Evolutionary conservation across 208 protist species (phyloP).

Genomic region (Porcisia deanei): DNA sequence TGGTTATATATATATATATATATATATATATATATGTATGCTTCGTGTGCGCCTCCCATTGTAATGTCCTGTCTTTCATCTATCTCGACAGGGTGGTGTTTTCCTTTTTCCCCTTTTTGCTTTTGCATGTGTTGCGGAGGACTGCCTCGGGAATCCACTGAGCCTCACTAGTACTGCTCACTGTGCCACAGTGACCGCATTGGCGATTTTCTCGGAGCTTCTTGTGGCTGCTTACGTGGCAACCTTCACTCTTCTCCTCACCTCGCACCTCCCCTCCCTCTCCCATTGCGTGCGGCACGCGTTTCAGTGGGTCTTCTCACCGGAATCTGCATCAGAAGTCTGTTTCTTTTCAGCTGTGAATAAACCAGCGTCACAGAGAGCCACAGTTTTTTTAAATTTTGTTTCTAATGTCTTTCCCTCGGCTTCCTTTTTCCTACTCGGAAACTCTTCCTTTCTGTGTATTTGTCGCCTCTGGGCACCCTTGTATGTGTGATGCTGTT

Average conservation of each 20-base stretch:
- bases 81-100: neutral
- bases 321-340: too few relatives aligned
- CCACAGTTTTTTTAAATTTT: too few relatives aligned
- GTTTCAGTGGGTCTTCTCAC: neutral
- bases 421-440: too few relatives aligned
- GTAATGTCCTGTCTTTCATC: neutral
- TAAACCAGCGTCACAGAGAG: neutral
- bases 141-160: neutral
- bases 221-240: neutral
- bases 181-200: neutral
- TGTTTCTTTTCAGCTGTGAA: too few relatives aligned
- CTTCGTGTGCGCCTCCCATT: neutral
- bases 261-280: too few relatives aligned
- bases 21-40: neutral
- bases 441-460: too few relatives aligned
- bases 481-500: too few relatives aligned
- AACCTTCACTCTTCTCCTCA: too few relatives aligned
- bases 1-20: too few relatives aligned
- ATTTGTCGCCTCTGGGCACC: too few relatives aligned
- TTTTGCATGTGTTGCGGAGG: slow-evolving; percentile 1
- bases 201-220: neutral
- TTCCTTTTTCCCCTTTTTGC: neutral
- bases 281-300: neutral
- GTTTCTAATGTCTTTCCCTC: neutral
- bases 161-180: neutral